Conservation (phyloP, 495 filamentous ascomycete species). For the Talaromyces thailandensis region DNA sequence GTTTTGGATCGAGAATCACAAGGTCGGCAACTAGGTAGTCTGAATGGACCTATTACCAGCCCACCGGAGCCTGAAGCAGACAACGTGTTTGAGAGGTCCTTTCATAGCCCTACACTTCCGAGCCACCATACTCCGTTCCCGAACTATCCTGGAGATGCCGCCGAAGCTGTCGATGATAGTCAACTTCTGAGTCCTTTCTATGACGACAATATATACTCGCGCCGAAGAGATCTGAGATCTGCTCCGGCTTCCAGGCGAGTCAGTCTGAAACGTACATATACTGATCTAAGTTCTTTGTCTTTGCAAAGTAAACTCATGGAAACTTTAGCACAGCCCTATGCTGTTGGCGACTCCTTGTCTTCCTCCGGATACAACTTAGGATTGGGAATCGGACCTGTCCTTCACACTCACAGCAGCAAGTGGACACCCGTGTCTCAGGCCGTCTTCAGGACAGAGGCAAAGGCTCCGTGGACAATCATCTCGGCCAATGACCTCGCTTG, state of each 20-base stretch:
- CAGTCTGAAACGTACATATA: constrained; percentile 79
- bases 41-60: constrained; percentile 60
- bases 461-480: constrained; percentile 87
- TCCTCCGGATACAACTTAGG: constrained; percentile 17
- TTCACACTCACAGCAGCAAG: constrained; percentile 80
- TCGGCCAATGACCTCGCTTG: constrained; percentile 97
- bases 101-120: constrained; percentile 36
- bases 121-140: background rate
- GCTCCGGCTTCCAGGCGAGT: constrained; percentile 49
- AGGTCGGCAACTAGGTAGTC: constrained; percentile 27
- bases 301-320: constrained; percentile 83
- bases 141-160: background rate
- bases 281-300: constrained; percentile 61
- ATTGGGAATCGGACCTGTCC: constrained; percentile 32
- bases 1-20: constrained; percentile 50
- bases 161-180: constrained; percentile 11
- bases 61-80: constrained; percentile 57
- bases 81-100: constrained; percentile 77
- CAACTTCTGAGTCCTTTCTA: constrained; percentile 22
- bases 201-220: constrained; percentile 24
- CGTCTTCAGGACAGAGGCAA: constrained; percentile 87
- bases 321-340: constrained; percentile 76
- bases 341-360: constrained; percentile 41
- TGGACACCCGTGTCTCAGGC: constrained; percentile 90
- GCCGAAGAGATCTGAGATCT: constrained; percentile 23